phyloP scores from a whole-genome alignment of 139 green algal genomes.

The Chlorokybus atmophyticus region DNA sequence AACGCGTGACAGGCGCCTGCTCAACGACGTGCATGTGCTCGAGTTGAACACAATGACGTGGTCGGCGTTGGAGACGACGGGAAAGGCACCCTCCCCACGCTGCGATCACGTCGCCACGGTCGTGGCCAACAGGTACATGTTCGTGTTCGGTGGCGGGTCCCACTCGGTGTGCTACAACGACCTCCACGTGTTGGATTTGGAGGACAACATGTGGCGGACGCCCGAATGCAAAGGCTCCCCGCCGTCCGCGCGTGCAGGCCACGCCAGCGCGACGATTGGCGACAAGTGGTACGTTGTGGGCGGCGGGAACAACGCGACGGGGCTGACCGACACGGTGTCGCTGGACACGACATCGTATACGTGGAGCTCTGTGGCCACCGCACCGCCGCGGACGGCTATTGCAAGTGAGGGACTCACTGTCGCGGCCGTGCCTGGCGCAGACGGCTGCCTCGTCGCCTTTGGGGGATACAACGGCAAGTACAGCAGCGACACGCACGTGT shows the following conservation, averaged over 20 bases:
- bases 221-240: conserved; percentile 23
- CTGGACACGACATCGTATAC: conserved; percentile 51
- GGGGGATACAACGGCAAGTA: conserved; percentile 70
- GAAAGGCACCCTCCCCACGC: conserved; percentile 36
- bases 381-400: conserved; percentile 36
- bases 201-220: neutral
- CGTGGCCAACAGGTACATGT: conserved; percentile 39
- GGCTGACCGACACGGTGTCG: conserved; percentile 69
- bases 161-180: conserved; percentile 77
- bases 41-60: conserved; percentile 29
- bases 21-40: conserved; percentile 27
- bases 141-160: conserved; percentile 63
- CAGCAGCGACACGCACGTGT: too few relatives aligned
- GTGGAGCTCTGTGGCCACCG: conserved; percentile 30
- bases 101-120: conserved; percentile 50
- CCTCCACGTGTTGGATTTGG: conserved; percentile 56
- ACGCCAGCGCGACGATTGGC: conserved; percentile 54
- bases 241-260: conserved; percentile 61
- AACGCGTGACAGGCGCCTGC: conserved; percentile 7
- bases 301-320: conserved; percentile 74
- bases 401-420: conserved; percentile 59
- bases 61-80: conserved; percentile 9
- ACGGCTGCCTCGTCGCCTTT: conserved; percentile 60
- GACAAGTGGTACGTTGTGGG: conserved; percentile 67
- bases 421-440: too few relatives aligned